phyloP scores from a whole-genome alignment of 2,329 filamentous ascomycete species.

The Verruconis gallopava region DNA sequence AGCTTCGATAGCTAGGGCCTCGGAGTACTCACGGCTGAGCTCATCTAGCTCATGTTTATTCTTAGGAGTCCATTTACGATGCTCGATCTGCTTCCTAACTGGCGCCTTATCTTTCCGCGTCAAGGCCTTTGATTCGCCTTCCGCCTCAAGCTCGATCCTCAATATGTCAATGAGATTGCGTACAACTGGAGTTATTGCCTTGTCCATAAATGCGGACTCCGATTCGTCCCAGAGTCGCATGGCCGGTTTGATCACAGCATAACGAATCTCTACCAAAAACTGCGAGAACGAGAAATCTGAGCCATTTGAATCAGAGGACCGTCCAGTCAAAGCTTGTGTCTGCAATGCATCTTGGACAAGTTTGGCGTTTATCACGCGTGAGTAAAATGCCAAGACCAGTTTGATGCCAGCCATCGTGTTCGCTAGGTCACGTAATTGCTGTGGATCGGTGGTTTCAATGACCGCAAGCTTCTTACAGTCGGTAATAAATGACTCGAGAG shows the following conservation, averaged over 20 bases:
- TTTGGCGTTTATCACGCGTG: slow-evolving; percentile 63
- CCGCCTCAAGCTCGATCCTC: slow-evolving; percentile 62
- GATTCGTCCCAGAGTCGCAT: slow-evolving; percentile 56
- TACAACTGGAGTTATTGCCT: slow-evolving; percentile 61
- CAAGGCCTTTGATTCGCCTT: slow-evolving; percentile 55
- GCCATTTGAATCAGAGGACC: slow-evolving; percentile 23
- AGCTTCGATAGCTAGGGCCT: slow-evolving; percentile 61
- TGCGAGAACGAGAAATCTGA: slow-evolving; percentile 56
- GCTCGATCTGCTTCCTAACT: slow-evolving; percentile 30
- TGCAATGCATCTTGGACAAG: slow-evolving; percentile 65
- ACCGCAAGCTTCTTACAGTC: slow-evolving; percentile 24
- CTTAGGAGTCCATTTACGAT: slow-evolving; percentile 39
- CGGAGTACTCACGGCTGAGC: slow-evolving; percentile 36
- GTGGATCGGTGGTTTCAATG: slow-evolving; percentile 17
- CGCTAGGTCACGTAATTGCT: slow-evolving; percentile 31
- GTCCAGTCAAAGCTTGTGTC: slow-evolving; percentile 41
- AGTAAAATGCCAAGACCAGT: slow-evolving; percentile 74
- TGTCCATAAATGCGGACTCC: slow-evolving; percentile 66
- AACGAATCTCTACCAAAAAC: slow-evolving; percentile 74
- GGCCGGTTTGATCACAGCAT: slow-evolving; percentile 64
- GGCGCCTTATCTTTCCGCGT: slow-evolving; percentile 49
- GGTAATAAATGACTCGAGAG: slow-evolving; percentile 42
- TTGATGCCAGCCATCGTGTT: slow-evolving; percentile 49
- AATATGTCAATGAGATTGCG: slow-evolving; percentile 74
- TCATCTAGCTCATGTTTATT: slow-evolving; percentile 31